phyloP scores from a whole-genome alignment of 495 filamentous ascomycete species.

The Penicillium simplicissimum region DNA sequence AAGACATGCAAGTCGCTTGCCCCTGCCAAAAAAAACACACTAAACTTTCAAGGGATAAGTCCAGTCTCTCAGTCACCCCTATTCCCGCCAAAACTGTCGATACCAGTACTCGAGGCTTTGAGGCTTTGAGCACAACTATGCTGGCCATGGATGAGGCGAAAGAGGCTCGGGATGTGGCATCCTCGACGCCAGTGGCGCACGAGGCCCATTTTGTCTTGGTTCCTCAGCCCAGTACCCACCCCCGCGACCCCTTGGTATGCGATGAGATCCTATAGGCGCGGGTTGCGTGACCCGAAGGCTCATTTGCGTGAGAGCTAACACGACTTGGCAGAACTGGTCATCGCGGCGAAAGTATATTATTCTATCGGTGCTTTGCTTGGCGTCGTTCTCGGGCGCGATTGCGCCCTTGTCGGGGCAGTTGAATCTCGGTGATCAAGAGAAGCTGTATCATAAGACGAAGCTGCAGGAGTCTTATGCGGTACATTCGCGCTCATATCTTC shows the following conservation, averaged over 20 bases:
- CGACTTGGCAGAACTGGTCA: constrained; percentile 42
- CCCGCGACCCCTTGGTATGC: constrained; percentile 48
- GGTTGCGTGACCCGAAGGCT: neutral
- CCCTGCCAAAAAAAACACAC: neutral
- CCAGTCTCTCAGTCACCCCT: neutral
- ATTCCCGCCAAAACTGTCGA: neutral
- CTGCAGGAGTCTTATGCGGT: constrained; percentile 30
- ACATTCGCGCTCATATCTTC: neutral
- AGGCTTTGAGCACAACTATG: neutral
- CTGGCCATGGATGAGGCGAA: constrained; percentile 13
- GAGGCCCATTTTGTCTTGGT: constrained; percentile 41
- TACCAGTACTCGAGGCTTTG: neutral
- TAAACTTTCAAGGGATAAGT: neutral
- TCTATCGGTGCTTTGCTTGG: constrained; percentile 34
- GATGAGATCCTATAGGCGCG: neutral
- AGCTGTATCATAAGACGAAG: constrained; percentile 31
- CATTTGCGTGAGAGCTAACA: neutral
- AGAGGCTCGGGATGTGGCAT: constrained; percentile 15
- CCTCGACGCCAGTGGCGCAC: neutral
- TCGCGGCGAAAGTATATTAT: constrained; percentile 44
- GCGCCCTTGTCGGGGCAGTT: constrained; percentile 38
- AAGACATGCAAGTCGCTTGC: neutral
- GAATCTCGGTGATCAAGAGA: constrained; percentile 32
- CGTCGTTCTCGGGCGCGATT: constrained; percentile 32
- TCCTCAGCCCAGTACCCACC: constrained; percentile 47